These are phyloP conservation scores for Albophoma yamanashiensis DNA, from an alignment of 2,329 filamentous ascomycete genomes.

Conservation along the genomic window DNA sequence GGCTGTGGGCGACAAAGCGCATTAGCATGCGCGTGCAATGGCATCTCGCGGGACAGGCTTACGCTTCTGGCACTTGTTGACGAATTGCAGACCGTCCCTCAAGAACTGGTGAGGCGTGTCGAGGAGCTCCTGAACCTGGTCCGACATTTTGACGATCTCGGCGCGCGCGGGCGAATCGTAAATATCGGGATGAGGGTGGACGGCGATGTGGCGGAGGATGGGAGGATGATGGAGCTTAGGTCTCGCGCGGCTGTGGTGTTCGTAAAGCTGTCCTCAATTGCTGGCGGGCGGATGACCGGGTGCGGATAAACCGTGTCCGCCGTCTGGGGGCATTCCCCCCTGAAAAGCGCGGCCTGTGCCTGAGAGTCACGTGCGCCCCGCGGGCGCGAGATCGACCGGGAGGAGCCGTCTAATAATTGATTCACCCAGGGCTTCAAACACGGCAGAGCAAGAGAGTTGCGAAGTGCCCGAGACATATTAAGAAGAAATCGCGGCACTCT, in stretches of 20 bases:
- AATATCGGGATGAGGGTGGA: neutral
- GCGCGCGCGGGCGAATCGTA: neutral
- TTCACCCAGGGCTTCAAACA: no score
- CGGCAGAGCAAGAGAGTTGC: no score
- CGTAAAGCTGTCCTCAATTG: neutral
- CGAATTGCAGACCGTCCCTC: slow-evolving; percentile 49
- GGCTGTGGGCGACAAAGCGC: slow-evolving; percentile 13
- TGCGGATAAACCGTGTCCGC: neutral
- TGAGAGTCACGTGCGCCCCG: neutral
- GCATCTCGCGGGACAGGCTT: slow-evolving; percentile 14
- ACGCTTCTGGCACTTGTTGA: slow-evolving; percentile 54
- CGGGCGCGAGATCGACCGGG: no score
- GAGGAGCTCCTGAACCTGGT: slow-evolving; percentile 59
- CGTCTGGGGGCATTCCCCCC: neutral
- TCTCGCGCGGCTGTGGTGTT: neutral
- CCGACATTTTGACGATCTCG: slow-evolving; percentile 39
- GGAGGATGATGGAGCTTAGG: neutral
- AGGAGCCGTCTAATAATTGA: no score
- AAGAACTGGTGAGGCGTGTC: slow-evolving; percentile 58
- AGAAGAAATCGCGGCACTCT: no score
- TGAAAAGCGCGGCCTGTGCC: neutral
- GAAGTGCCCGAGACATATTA: no score
- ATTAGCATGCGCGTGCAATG: slow-evolving; percentile 1
- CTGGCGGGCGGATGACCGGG: neutral
- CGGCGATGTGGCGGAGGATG: neutral